A percentile compares a stretch with the other conserved stretches of the same genome.
phyloP scores from a whole-genome alignment of 116 monocot species.

The Phalaenopsis hybrid region DNA sequence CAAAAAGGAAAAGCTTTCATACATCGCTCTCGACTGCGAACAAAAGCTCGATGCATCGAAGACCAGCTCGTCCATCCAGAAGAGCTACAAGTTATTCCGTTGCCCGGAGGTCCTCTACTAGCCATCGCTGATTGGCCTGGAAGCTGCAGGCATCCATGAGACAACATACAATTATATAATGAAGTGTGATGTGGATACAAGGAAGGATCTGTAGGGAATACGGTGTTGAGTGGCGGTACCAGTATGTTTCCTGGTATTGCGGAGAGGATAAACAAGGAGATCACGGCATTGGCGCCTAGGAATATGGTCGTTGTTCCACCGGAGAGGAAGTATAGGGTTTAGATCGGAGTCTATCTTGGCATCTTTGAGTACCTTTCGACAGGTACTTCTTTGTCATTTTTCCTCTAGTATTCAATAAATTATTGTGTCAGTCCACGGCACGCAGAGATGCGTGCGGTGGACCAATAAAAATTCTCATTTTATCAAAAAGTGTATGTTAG shows the following conservation, averaged over 20 bases:
- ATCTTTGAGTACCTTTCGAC: slow-evolving; percentile 17
- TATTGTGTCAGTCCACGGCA: too few relatives aligned
- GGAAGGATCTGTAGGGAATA: slow-evolving; percentile 20
- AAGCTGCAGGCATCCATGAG: slow-evolving; percentile 17
- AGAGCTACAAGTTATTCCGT: slow-evolving; percentile 19
- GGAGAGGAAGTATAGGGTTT: slow-evolving; percentile 20
- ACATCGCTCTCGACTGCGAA: slow-evolving; percentile 20
- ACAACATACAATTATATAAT: slow-evolving; percentile 18
- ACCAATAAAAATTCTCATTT: background rate
- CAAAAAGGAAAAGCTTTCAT: slow-evolving; percentile 14
- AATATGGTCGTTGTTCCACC: slow-evolving; percentile 9
- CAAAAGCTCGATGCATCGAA: slow-evolving; percentile 15
- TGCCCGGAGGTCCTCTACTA: slow-evolving; percentile 17
- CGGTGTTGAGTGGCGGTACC: slow-evolving; percentile 18
- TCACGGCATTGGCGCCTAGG: slow-evolving; percentile 15
- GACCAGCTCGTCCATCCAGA: slow-evolving; percentile 16
- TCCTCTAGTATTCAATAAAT: background rate
- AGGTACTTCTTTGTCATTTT: background rate
- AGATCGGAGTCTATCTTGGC: slow-evolving; percentile 22
- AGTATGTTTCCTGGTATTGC: slow-evolving; percentile 25
- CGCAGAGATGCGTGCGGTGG: too few relatives aligned
- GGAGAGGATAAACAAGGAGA: slow-evolving; percentile 16
- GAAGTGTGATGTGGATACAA: slow-evolving; percentile 19
- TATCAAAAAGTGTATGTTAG: too few relatives aligned
- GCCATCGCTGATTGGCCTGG: slow-evolving; percentile 16